These are phyloP conservation scores for Aspergillus niger DNA, from an alignment of 2,329 filamentous ascomycete species.

Conservation along the genomic window DNA sequence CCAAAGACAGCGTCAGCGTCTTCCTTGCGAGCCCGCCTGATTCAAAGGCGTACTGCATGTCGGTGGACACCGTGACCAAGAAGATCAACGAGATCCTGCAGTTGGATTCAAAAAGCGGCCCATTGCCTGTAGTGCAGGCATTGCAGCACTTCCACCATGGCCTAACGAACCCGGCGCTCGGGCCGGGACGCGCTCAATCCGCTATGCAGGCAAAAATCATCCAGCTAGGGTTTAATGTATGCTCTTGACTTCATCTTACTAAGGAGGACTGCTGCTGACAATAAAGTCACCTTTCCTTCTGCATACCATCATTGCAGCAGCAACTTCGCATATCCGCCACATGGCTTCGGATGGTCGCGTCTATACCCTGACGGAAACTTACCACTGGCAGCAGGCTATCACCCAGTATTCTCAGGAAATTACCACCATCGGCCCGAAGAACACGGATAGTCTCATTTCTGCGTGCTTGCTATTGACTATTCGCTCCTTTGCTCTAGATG, in stretches of 20 bases:
- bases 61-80: constrained; percentile 22
- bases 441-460: constrained; percentile 43
- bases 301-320: constrained; percentile 39
- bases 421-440: constrained; percentile 27
- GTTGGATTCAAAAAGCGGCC: constrained; percentile 6
- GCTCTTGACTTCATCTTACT: not conserved
- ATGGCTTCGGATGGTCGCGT: constrained; percentile 27
- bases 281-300: constrained; percentile 39
- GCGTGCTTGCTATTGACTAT: constrained; percentile 41
- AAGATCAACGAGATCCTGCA: constrained; percentile 30
- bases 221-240: constrained; percentile 35
- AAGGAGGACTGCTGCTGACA: not conserved
- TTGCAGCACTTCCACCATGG: constrained; percentile 35
- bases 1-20: constrained; percentile 5
- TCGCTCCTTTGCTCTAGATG: constrained; percentile 35
- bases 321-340: constrained; percentile 35
- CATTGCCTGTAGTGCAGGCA: constrained; percentile 20
- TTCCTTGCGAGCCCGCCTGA: constrained; percentile 17
- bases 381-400: constrained; percentile 44
- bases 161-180: constrained; percentile 17
- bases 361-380: constrained; percentile 34
- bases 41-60: constrained; percentile 23
- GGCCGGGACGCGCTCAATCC: constrained; percentile 15
- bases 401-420: constrained; percentile 38
- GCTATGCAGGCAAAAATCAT: constrained; percentile 30